A percentile compares a stretch with the other conserved stretches of the same genome.
These are phyloP conservation scores for Piper longum DNA, from an alignment of 164 flowering plant genomes.

Conservation along the genomic window DNA sequence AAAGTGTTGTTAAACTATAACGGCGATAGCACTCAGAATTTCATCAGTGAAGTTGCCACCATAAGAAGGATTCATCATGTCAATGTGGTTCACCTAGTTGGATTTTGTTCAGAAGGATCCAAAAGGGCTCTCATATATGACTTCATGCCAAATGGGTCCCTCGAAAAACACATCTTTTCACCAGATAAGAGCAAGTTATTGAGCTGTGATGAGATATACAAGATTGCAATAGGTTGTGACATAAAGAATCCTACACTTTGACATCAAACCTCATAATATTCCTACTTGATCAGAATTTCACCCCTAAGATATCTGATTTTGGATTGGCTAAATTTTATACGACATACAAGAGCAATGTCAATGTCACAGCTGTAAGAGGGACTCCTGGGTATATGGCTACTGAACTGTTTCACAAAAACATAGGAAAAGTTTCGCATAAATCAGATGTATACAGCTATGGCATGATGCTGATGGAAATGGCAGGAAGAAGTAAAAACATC, in stretches of 20 bases:
- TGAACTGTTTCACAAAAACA: neutral
- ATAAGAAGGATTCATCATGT: conserved; percentile 8
- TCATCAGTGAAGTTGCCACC: conserved; percentile 23
- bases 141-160: conserved; percentile 20
- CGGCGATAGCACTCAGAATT: conserved; percentile 10
- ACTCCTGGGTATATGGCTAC: conserved; percentile 12
- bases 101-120: conserved; percentile 11
- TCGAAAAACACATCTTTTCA: conserved; percentile 10
- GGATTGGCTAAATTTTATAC: conserved; percentile 15
- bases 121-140: conserved; percentile 14
- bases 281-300: conserved; percentile 5
- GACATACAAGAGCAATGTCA: conserved; percentile 2
- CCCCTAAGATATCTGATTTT: conserved; percentile 12
- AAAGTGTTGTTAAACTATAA: neutral
- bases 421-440: conserved; percentile 4
- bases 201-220: conserved; percentile 6
- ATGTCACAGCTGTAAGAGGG: conserved; percentile 7
- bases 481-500: neutral
- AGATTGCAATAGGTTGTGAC: conserved; percentile 14
- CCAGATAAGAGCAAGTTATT: neutral
- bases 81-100: conserved; percentile 11
- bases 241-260: conserved; percentile 16
- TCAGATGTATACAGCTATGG: conserved; percentile 22
- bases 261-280: conserved; percentile 16
- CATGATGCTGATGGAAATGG: conserved; percentile 14